These are phyloP conservation scores for Osmanthus fragrans DNA, from an alignment of 257 asterid species.

Conservation along the genomic window DNA sequence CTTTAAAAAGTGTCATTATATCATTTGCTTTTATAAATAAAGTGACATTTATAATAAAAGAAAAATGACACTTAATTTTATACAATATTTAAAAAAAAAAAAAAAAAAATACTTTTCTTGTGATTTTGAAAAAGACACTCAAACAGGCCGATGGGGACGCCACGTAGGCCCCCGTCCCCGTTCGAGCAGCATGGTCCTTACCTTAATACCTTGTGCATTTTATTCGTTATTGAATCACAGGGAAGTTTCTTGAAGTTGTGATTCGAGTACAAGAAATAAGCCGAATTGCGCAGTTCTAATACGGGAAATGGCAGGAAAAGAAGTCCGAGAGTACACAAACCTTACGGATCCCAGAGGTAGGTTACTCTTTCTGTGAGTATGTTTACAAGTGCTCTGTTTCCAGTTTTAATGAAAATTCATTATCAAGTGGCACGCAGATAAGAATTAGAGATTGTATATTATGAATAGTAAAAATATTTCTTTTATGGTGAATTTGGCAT, in stretches of 20 bases:
- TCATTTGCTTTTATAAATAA: too few species aligned
- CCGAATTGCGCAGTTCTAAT: neutral
- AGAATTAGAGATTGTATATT: constrained; percentile 21
- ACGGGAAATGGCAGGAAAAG: constrained; percentile 77
- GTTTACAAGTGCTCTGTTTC: neutral
- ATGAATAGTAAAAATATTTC: neutral
- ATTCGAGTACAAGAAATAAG: neutral
- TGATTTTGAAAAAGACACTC: too few species aligned
- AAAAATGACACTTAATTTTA: too few species aligned
- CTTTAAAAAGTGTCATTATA: too few species aligned
- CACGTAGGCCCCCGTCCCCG: too few species aligned
- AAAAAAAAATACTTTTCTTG: too few species aligned
- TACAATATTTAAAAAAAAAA: too few species aligned
- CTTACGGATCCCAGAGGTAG: constrained; percentile 92
- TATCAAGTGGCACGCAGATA: constrained; percentile 45
- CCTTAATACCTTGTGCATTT: neutral
- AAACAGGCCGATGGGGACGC: too few species aligned
- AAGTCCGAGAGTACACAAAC: constrained; percentile 91
- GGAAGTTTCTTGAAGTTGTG: neutral
- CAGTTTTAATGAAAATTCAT: neutral
- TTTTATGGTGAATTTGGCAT: neutral
- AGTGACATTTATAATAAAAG: too few species aligned
- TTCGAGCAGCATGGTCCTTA: too few species aligned
- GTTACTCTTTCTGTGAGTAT: neutral
- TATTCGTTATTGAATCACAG: neutral